Conservation (phyloP, 768 basidiomycete genomes). For the Postia placenta region DNA sequence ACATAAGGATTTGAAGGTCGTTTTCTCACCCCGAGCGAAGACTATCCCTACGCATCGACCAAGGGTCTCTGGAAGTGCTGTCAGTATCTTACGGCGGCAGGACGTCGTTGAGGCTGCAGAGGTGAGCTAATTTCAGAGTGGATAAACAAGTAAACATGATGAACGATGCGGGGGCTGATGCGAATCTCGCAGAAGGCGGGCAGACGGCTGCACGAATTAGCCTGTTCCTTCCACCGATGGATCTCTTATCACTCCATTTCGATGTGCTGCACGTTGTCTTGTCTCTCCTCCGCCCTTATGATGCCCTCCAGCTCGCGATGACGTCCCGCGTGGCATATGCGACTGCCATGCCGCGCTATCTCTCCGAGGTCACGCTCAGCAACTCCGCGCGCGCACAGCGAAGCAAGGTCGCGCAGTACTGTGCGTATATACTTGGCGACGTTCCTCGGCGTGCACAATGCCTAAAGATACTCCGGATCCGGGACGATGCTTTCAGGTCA, state of each 20-base stretch:
- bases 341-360: constrained; percentile 11
- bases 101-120: no score
- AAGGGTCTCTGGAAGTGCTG: no score
- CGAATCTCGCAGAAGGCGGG: no score
- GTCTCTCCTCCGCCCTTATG: not conserved
- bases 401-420: constrained; percentile 10
- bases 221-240: no score
- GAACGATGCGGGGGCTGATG: no score
- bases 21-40: no score
- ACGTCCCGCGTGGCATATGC: constrained; percentile 13
- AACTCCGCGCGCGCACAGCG: constrained; percentile 8
- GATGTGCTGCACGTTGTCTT: not conserved
- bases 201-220: no score
- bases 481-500: not conserved
- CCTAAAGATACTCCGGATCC: not conserved
- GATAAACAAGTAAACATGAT: no score
- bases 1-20: no score
- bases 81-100: no score
- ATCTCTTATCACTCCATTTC: not conserved
- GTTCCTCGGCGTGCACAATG: not conserved
- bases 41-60: no score
- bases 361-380: constrained; percentile 14
- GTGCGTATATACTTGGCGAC: constrained; percentile 1
- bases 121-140: no score
- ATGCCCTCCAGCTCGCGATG: constrained; percentile 12